Base-by-base conservation (phyloP, 78 protist genomes). In the Fonticula alba region DNA sequence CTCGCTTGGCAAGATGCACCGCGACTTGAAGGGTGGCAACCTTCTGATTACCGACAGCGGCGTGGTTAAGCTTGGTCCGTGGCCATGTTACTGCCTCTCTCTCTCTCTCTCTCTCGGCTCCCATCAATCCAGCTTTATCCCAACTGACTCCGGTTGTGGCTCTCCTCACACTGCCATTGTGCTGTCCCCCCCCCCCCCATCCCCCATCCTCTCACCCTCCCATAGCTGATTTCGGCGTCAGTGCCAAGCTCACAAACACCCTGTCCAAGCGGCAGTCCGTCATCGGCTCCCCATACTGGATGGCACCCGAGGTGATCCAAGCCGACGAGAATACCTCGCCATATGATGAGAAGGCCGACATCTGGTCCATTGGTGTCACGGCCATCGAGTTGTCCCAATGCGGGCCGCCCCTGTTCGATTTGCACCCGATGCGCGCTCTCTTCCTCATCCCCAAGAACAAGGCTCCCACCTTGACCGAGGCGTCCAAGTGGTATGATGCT, bases 361-460 rank as follows among this genome's bases (percentile, higher is more conserved):
- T 79, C 0, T 79, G 75, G 78, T 72, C 83, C 27, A 50, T 79
- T 0, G 83, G 83, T 13, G 55, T 76, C 56, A 79, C 79, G 2
- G 35, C 19, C 9, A 31, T 75, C 32, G 83, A 79, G 33, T 0
- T 71, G 55, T 65, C 74, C 35, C 46, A 62, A 29, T 3, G 2
- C 19, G 38, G 24, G 31, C 76, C 75, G n/a, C 79, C 78, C 7
- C 62, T 19, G 37, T 31, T 27, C 6, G 15, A 53, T 15, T 1
- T 66, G 50, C 41, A 66, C 37, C 62, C 54, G 26, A n/a, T 38
- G 64, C 27, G 43, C 53, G 73, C 63, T 31, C 29, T 68, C 35
- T 68, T 35, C 15, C 55, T 54, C 37, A 57, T 68, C 67, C 76
- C 57, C 47, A 43, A 57, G 20, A 36, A 11, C 72, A 56, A 54